These are phyloP conservation scores for Podospora pseudoanserina DNA, from an alignment of 495 filamentous ascomycete species.

Conservation along the genomic window DNA sequence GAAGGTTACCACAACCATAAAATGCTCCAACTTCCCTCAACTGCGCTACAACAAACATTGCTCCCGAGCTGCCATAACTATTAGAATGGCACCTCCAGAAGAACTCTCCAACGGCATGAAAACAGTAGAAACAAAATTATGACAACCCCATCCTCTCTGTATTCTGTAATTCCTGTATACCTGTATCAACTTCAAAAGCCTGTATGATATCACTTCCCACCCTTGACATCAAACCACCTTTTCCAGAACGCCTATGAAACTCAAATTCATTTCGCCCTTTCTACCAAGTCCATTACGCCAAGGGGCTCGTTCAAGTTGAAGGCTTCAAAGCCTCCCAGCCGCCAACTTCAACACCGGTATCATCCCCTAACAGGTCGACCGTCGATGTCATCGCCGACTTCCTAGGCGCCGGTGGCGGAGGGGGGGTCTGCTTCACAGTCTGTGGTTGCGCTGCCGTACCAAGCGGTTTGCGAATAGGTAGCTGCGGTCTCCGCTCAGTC, in stretches of 20 bases:
- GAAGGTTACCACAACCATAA: neutral
- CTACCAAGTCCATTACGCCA: neutral
- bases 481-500: conserved; percentile 11
- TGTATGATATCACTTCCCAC: neutral
- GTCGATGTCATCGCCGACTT: conserved; percentile 20
- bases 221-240: neutral
- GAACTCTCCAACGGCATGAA: neutral
- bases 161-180: neutral
- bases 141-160: neutral
- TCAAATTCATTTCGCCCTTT: neutral
- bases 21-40: neutral
- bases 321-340: conserved; percentile 49
- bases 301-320: conserved; percentile 13
- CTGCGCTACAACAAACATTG: neutral
- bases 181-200: neutral
- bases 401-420: conserved; percentile 25
- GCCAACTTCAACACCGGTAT: conserved; percentile 37
- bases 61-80: neutral
- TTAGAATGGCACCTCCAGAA: neutral
- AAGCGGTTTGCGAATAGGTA: conserved; percentile 21
- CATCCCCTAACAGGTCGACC: conserved; percentile 41
- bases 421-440: conserved; percentile 22
- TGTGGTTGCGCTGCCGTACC: conserved; percentile 3
- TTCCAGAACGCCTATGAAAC: neutral
- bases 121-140: neutral